Base-by-base conservation (phyloP, 208 protist species). In the Leishmania braziliensis region DNA sequence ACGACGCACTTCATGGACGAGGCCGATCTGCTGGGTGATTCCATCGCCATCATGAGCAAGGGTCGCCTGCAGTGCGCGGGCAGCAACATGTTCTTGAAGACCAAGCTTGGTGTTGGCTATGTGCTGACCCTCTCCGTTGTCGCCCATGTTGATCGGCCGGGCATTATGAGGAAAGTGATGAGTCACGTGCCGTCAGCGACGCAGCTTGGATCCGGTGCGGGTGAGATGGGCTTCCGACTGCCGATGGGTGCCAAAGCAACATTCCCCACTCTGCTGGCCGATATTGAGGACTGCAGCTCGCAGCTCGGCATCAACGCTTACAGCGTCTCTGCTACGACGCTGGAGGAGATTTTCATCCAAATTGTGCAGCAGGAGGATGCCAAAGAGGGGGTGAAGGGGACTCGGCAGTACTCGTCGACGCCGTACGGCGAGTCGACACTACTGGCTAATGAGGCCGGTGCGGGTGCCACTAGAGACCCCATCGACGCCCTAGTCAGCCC, bases 41-140 rank as follows among this genome's bases (percentile, higher is more conserved):
- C 91, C 51, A 98, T 99, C 71, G 97, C 93, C 2, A 99, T 99
- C 72, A 96, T 99, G 89, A 89, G 87, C 50, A 86, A 90, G 51
- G 92, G 92, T 36, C 80, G 85, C 16, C 75, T 95, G 48, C 83
- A 90, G 72, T 94, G 91, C 79, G 73, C 84, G 9, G 91, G 91
- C 53, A 89, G 81, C 60, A 91, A 84, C 78, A 86, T 93, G 83
- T 92, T 92, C 71, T 84, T 95, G 71, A 95, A 95, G 84, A 74
- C 84, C 6, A 74, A 84, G 74, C 86, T 93, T 26, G 89, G 89
- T 70, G 83, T 93, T 20, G 91, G 91, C 43, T 94, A 93, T 73
- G 84, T 84, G 58, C 76, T 92, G n/a, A 90, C 80, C 39, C 66
- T 92, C 18, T 88, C 88, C 23, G 83, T 91, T 8, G 71, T 83